Evolutionary conservation across 495 filamentous ascomycete genomes (phyloP).

Genomic region (Pseudotulostoma volvatum): DNA sequence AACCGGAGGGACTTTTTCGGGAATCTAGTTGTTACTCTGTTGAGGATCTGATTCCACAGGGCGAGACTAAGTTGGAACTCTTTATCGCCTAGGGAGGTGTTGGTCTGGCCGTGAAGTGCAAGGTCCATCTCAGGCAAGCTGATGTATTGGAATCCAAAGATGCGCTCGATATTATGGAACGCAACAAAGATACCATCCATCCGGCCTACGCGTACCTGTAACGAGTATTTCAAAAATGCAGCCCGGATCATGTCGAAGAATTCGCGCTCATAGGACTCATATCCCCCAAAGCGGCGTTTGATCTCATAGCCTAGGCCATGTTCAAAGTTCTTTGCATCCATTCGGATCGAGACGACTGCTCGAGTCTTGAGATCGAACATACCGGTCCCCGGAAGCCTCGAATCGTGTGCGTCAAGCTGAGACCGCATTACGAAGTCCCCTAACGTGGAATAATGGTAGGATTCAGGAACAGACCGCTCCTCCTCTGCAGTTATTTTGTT

Average conservation of each 20-base stretch:
- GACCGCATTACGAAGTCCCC: conserved; percentile 94
- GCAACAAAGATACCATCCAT: conserved; percentile 99
- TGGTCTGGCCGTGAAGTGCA: conserved; percentile 55
- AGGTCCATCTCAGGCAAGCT: conserved; percentile 73
- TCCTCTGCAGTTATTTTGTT: conserved; percentile 47
- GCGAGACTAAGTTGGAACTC: conserved; percentile 72
- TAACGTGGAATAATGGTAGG: conserved; percentile 73
- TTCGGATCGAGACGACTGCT: conserved; percentile 77
- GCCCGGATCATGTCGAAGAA: conserved; percentile 93
- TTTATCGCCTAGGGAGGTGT: conserved; percentile 54
- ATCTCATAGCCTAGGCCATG: conserved; percentile 83
- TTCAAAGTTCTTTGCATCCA: conserved; percentile 57
- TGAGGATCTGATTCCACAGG: conserved; percentile 59
- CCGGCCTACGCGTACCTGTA: conserved; percentile 88
- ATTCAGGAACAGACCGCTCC: conserved; percentile 48
- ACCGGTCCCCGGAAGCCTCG: conserved; percentile 71
- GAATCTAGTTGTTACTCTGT: conserved; percentile 57
- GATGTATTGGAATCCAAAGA: conserved; percentile 97
- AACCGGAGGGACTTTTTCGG: conserved; percentile 58
- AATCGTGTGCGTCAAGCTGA: conserved; percentile 84
- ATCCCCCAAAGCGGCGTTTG: conserved; percentile 50
- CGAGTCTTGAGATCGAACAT: conserved; percentile 97
- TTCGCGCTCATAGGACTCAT: conserved; percentile 85
- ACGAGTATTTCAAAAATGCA: conserved; percentile 90
- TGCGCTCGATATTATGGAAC: conserved; percentile 84